Conservation (phyloP, 345 rosid genomes). For the Capsella bursapastoris region DNA sequence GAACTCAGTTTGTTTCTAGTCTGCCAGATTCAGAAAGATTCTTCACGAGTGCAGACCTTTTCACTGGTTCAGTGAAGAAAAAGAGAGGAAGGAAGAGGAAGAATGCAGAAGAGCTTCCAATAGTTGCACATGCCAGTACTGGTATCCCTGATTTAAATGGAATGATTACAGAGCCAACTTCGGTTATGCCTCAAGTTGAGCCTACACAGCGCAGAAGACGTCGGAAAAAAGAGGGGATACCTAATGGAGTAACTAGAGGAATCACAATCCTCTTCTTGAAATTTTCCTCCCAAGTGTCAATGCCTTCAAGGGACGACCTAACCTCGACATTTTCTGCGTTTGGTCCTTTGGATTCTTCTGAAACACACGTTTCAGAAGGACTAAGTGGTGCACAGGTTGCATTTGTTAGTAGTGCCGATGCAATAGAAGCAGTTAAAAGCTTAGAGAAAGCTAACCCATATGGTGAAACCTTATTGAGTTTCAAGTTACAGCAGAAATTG, state of each 20-base stretch:
- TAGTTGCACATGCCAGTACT: slow-evolving; percentile 29
- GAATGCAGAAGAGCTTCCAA: slow-evolving; percentile 37
- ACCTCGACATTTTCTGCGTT: slow-evolving; percentile 59
- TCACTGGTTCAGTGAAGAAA: slow-evolving; percentile 40
- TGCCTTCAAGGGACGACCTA: slow-evolving; percentile 73
- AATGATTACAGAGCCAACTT: slow-evolving; percentile 43
- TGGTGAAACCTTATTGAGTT: slow-evolving; percentile 54
- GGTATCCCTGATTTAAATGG: slow-evolving; percentile 74
- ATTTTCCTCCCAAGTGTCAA: slow-evolving; percentile 56
- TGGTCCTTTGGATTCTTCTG: slow-evolving; percentile 70
- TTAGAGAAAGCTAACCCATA: slow-evolving; percentile 62
- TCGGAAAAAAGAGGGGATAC: slow-evolving; percentile 50
- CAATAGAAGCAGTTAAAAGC: slow-evolving; percentile 63
- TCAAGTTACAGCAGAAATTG: slow-evolving; percentile 51
- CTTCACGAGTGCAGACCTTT: slow-evolving; percentile 39
- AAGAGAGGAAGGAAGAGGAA: slow-evolving; percentile 63
- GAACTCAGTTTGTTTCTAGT: slow-evolving; percentile 32
- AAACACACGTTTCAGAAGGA: slow-evolving; percentile 55
- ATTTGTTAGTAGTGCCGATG: slow-evolving; percentile 60
- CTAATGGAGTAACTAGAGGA: slow-evolving; percentile 51
- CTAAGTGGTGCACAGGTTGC: slow-evolving; percentile 58
- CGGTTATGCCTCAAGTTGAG: slow-evolving; percentile 42
- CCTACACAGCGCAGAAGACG: slow-evolving; percentile 50
- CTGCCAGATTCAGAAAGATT: slow-evolving; percentile 42
- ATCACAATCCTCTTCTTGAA: slow-evolving; percentile 68